Evolutionary conservation across 257 asterid species (phyloP).

Genomic region (Prunella vulgaris): DNA sequence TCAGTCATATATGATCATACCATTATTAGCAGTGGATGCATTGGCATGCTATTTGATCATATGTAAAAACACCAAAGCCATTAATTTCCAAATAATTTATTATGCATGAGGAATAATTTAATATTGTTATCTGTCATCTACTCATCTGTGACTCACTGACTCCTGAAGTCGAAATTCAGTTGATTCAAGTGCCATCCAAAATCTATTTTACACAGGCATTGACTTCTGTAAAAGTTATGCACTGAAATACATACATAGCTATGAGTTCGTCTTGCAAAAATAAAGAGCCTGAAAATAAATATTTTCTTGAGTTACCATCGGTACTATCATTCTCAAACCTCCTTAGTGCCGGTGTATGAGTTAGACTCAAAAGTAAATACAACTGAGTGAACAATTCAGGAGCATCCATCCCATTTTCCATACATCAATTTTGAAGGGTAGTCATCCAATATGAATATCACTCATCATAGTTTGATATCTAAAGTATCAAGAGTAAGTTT

Average conservation of each 20-base stretch:
- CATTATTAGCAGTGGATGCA: neutral
- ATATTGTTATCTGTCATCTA: neutral
- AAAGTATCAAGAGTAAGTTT: neutral
- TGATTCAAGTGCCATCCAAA: neutral
- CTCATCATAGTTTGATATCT: neutral
- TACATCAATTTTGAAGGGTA: neutral
- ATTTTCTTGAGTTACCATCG: neutral
- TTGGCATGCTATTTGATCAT: neutral
- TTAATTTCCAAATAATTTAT: neutral
- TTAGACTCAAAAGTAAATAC: neutral
- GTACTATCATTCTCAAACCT: neutral
- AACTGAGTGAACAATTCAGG: neutral
- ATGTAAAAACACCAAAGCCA: neutral
- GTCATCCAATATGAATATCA: neutral
- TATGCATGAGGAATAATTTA: neutral
- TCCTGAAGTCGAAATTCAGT: neutral
- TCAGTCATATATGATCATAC: neutral
- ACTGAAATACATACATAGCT: neutral
- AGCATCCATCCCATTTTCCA: neutral
- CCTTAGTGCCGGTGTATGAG: neutral
- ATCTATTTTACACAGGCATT: neutral
- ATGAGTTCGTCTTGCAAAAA: neutral
- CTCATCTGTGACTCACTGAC: neutral
- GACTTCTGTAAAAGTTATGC: neutral
- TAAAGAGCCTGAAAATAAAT: neutral